These are phyloP conservation scores for Candida sithepensis DNA, from an alignment of 805 yeast genomes.

Conservation along the genomic window DNA sequence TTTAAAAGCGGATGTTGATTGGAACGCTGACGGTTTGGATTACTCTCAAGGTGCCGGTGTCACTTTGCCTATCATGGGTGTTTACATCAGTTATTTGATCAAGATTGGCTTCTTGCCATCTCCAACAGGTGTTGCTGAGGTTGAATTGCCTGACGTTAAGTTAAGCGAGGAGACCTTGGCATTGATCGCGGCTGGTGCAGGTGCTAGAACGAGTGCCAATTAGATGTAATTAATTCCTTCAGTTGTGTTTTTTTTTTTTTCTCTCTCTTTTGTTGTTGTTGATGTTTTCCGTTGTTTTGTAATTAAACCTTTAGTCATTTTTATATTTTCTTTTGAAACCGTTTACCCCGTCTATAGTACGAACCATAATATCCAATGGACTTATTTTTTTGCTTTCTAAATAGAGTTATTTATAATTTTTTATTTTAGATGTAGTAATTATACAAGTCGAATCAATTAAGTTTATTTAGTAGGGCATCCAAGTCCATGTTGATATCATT, in stretches of 20 bases:
- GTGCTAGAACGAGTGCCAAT: slow-evolving; percentile 67
- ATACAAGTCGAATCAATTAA: slow-evolving; percentile 6
- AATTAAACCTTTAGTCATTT: too few species aligned
- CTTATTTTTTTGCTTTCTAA: too few species aligned
- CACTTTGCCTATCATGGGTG: slow-evolving; percentile 59
- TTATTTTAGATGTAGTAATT: too few species aligned
- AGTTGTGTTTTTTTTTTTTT: background rate
- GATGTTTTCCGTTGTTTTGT: too few species aligned
- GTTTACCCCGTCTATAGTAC: too few species aligned
- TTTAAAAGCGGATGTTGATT: slow-evolving; percentile 53
- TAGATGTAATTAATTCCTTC: slow-evolving; percentile 4
- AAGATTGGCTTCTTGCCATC: slow-evolving; percentile 75
- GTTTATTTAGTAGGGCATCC: slow-evolving; percentile 18
- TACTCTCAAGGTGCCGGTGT: slow-evolving; percentile 72
- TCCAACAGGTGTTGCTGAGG: slow-evolving; percentile 45
- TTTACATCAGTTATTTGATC: slow-evolving; percentile 75
- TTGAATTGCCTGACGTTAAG: slow-evolving; percentile 51
- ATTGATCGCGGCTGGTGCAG: slow-evolving; percentile 62
- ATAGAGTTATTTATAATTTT: too few species aligned
- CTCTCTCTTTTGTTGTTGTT: background rate
- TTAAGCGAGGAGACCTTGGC: slow-evolving; percentile 55
- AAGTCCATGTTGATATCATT: slow-evolving; percentile 12
- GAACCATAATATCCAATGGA: too few species aligned
- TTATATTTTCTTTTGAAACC: too few species aligned
- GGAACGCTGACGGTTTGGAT: slow-evolving; percentile 53